These are phyloP conservation scores for Zygosaccharomyces pseudobailii DNA, from an alignment of 1,139 yeast species.

Conservation along the genomic window DNA sequence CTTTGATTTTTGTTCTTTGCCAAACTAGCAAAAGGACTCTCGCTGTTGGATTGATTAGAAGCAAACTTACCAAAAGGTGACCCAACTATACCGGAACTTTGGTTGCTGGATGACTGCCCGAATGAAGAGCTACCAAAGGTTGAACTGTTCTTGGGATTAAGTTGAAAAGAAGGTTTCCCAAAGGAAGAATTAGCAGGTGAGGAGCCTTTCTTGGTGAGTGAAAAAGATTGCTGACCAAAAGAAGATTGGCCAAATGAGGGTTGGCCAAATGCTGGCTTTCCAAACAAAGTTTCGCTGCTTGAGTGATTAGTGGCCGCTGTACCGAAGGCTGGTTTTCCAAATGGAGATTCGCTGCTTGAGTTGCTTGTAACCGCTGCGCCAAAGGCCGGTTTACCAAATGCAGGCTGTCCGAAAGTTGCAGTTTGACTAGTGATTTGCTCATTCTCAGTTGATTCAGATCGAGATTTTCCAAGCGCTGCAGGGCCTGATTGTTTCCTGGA, in stretches of 20 bases:
- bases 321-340: constrained; percentile 15
- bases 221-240: constrained; percentile 8
- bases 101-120: not conserved
- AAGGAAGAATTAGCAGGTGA: constrained; percentile 3
- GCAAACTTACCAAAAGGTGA: constrained; percentile 3
- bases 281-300: constrained; percentile 16
- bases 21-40: constrained; percentile 9
- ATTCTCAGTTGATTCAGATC: constrained; percentile 10
- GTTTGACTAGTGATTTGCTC: constrained; percentile 5
- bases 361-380: constrained; percentile 21
- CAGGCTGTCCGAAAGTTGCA: constrained; percentile 20
- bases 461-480: constrained; percentile 11
- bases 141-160: not conserved
- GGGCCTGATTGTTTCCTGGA: not conserved
- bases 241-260: constrained; percentile 8
- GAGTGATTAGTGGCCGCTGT: not conserved
- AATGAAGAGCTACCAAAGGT: constrained; percentile 1
- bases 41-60: not conserved
- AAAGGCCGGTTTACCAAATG: constrained; percentile 14
- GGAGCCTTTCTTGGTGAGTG: constrained; percentile 9
- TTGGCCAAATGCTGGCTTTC: constrained; percentile 24
- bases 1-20: constrained; percentile 4
- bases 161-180: constrained; percentile 9
- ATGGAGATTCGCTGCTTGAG: constrained; percentile 8
- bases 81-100: not conserved